Evolutionary conservation across 148 eudicot species (phyloP).

Genomic region (Polygonum maritimum): DNA sequence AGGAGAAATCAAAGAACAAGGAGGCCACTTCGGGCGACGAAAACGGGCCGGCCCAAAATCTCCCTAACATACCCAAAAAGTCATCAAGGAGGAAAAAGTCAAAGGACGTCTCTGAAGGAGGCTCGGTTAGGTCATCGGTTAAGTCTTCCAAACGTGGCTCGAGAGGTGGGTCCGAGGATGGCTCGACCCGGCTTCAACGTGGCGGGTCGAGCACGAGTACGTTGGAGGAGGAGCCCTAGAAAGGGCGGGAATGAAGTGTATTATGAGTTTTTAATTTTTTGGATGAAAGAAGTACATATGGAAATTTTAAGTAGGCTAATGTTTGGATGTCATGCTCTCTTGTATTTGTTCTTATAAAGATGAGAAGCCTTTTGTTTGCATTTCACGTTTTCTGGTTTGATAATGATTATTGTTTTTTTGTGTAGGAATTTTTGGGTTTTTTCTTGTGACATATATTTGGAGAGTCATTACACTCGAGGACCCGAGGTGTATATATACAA

Average conservation of each 20-base stretch:
- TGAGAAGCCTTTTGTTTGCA: not conserved
- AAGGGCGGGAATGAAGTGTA: not conserved
- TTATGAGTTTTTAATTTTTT: no score
- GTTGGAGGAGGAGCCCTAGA: not conserved
- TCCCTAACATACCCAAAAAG: constrained; percentile 54
- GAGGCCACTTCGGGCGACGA: constrained; percentile 4
- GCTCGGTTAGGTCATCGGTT: not conserved
- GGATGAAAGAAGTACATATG: no score
- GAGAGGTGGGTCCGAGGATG: constrained; percentile 21
- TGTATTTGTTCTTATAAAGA: no score
- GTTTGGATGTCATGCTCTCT: not conserved
- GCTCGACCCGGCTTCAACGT: constrained; percentile 15
- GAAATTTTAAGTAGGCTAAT: not conserved
- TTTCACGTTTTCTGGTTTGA: not conserved
- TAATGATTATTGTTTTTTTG: not conserved
- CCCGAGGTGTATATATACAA: no score
- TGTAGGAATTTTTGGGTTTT: not conserved
- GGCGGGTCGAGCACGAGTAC: constrained; percentile 9
- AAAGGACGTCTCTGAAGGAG: constrained; percentile 21
- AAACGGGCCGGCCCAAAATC: constrained; percentile 1
- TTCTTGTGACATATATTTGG: no score
- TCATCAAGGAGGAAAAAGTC: constrained; percentile 52
- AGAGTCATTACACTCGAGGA: no score
- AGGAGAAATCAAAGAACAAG: constrained; percentile 8
- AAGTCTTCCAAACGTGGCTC: constrained; percentile 1